Base-by-base conservation (phyloP, 2,329 filamentous ascomycete genomes). In the Claviceps fusiformis region DNA sequence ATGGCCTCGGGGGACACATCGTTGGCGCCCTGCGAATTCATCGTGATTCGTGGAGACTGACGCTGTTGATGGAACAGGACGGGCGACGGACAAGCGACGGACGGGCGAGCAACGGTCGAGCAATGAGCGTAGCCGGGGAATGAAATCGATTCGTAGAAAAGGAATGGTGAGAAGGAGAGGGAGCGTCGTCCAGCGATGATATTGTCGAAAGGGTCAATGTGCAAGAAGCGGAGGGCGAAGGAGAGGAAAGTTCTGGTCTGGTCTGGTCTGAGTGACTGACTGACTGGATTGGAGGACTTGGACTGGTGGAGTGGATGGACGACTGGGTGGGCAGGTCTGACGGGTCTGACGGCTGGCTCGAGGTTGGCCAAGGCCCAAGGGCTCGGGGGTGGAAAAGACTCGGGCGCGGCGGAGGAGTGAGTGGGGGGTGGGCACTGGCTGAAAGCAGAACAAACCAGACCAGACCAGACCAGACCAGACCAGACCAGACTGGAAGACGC, bases 1-100 rank as follows among this genome's bases (percentile, higher is more conserved):
- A 96, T 95, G 72, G 81, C 80, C 75, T 85, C 82, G 62, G 81
- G 81, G 67, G 81, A 84, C 65, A 85, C 80, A 68, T 85, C 82
- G 71, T 75, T 81, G 65, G 73, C 69, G 70, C 76, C 74, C 71
- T 78, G 75, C 60, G 68, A 70, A 65, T 81, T 80, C 79, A 82
- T 82, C 63, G 67, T 74, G 66, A 54, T 52, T 82, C 63, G 67
- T 74, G n/a, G n/a, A n/a, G 66, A 55, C 53, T 56, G 56, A 57
- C 55, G 59, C 59, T 53, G 51, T 55, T 48, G 50, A 41, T 13
- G 52, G 39, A 54, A 57, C 46, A n/a, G 56, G 54, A 52, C 49
- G 49, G 54, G 43, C n/a, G 43, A 44, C n/a, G 17, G 47, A 27
- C 52, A 52, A 47, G 50, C 51, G 45, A 54, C 39, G 54, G 50